phyloP scores from a whole-genome alignment of 768 basidiomycete genomes.

The Leccinum subgranulosum region DNA sequence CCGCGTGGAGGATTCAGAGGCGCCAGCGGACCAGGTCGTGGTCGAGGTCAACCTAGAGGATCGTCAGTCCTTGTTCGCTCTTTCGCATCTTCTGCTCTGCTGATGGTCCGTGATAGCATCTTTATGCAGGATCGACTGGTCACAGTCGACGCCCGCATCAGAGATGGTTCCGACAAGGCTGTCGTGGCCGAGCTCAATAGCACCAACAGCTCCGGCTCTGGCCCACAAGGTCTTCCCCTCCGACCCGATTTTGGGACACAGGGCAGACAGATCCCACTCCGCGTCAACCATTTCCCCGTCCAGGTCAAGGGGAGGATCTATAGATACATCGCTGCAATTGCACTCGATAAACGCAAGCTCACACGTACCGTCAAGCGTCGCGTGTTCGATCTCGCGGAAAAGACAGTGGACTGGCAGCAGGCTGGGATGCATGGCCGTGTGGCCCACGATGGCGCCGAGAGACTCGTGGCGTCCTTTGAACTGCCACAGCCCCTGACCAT shows the following conservation, averaged over 20 bases:
- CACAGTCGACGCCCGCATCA: slow-evolving; percentile 54
- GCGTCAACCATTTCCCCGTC: slow-evolving; percentile 50
- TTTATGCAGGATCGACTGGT: slow-evolving; percentile 37
- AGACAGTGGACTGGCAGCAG: slow-evolving; percentile 35
- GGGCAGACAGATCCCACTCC: slow-evolving; percentile 40
- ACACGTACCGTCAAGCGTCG: slow-evolving; percentile 37
- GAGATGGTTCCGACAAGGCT: slow-evolving; percentile 37
- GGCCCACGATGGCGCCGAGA: slow-evolving; percentile 46
- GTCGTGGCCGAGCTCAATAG: slow-evolving; percentile 23
- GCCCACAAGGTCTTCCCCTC: slow-evolving; percentile 33
- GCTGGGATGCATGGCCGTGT: slow-evolving; percentile 35
- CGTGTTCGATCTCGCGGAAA: slow-evolving; percentile 46
- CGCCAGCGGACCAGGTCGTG: slow-evolving; percentile 3
- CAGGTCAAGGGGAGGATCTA: slow-evolving; percentile 35
- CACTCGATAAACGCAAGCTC: slow-evolving; percentile 1
- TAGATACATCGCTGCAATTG: slow-evolving; percentile 37
- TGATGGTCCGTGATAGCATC: background rate
- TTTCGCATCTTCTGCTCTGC: background rate
- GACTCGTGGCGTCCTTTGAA: slow-evolving; percentile 37
- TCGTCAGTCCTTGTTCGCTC: slow-evolving; percentile 12
- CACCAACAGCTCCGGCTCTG: background rate
- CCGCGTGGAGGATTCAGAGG: slow-evolving; percentile 26
- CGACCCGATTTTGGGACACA: slow-evolving; percentile 44
- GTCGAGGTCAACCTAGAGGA: slow-evolving; percentile 15
- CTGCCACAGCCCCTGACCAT: slow-evolving; percentile 43